A percentile compares a stretch with the other conserved stretches of the same genome.
Evolutionary conservation across 768 basidiomycete species (phyloP).

Genomic region (Gloeopeniophorella convolvens): DNA sequence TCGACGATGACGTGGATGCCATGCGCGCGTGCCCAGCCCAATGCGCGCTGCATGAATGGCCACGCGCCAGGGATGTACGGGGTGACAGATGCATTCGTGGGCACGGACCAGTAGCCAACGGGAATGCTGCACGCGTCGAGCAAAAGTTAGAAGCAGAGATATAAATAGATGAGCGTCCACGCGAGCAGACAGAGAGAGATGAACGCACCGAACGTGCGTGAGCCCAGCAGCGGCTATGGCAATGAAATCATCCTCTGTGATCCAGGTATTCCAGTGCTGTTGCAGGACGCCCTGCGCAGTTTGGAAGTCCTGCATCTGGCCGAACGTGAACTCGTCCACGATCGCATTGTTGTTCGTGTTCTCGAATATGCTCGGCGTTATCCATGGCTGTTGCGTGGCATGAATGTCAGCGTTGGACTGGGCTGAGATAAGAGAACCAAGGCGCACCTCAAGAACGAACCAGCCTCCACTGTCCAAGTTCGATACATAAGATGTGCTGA

Average conservation of each 20-base stretch:
- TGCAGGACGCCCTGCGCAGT: slow-evolving; percentile 39
- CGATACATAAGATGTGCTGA: background rate
- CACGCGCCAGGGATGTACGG: slow-evolving; percentile 63
- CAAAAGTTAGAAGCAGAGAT: background rate
- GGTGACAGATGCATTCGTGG: slow-evolving; percentile 44
- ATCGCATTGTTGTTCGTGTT: slow-evolving; percentile 49
- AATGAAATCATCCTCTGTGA: slow-evolving; percentile 62
- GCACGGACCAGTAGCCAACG: slow-evolving; percentile 76
- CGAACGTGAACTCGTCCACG: slow-evolving; percentile 59
- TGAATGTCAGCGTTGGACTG: background rate
- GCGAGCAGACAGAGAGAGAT: background rate
- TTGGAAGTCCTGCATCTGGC: slow-evolving; percentile 41
- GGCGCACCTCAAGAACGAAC: slow-evolving; percentile 52
- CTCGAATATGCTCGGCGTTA: slow-evolving; percentile 68
- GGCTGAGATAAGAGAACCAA: background rate
- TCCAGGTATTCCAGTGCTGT: slow-evolving; percentile 60
- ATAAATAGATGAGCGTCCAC: background rate
- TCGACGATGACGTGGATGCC: slow-evolving; percentile 68
- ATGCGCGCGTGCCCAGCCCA: slow-evolving; percentile 58
- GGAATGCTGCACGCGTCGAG: slow-evolving; percentile 45
- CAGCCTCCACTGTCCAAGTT: slow-evolving; percentile 45
- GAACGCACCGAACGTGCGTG: slow-evolving; percentile 58
- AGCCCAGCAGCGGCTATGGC: slow-evolving; percentile 61
- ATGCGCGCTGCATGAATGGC: slow-evolving; percentile 55
- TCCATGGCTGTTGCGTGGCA: slow-evolving; percentile 52